These are phyloP conservation scores for Amphibolis antarctica DNA, from an alignment of 106 monocot genomes.

Conservation along the genomic window DNA sequence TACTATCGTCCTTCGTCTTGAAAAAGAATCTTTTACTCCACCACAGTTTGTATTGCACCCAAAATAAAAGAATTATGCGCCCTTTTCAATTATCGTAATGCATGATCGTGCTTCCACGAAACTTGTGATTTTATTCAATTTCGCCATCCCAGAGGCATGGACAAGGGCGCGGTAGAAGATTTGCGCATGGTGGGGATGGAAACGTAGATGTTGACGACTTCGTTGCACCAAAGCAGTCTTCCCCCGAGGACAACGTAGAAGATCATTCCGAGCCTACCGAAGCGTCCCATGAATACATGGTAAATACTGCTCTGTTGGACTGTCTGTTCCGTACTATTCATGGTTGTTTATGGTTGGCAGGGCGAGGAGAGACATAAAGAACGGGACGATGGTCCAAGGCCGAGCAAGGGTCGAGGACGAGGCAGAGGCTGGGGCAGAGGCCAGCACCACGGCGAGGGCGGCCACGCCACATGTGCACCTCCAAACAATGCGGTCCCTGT, in stretches of 20 bases:
- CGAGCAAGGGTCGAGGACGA: conserved; percentile 35
- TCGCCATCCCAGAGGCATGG: conserved; percentile 6
- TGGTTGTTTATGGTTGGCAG: conserved; percentile 7
- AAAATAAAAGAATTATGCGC: too few relatives aligned
- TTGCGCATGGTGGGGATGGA: conserved; percentile 45
- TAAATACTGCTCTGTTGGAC: conserved; percentile 17
- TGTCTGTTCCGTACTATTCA: too few relatives aligned
- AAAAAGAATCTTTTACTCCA: too few relatives aligned
- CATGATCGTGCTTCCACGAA: too few relatives aligned
- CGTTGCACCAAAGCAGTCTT: conserved; percentile 22
- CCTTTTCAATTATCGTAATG: too few relatives aligned
- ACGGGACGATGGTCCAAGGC: conserved; percentile 26
- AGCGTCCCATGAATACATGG: conserved; percentile 22
- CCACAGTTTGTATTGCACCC: too few relatives aligned
- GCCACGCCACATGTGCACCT: conserved; percentile 24
- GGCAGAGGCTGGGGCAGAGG: conserved; percentile 39
- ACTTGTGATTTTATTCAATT: too few relatives aligned
- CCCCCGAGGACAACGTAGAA: conserved; percentile 28
- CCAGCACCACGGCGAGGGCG: conserved; percentile 16
- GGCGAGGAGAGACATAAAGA: conserved; percentile 32
- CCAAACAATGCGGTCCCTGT: conserved; percentile 9
- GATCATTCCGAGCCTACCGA: conserved; percentile 30
- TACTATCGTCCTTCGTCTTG: too few relatives aligned
- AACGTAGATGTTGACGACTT: conserved; percentile 41
- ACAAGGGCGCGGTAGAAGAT: conserved; percentile 35